phyloP scores from a whole-genome alignment of 768 basidiomycete species.

The Paxillus ammoniavirescens region DNA sequence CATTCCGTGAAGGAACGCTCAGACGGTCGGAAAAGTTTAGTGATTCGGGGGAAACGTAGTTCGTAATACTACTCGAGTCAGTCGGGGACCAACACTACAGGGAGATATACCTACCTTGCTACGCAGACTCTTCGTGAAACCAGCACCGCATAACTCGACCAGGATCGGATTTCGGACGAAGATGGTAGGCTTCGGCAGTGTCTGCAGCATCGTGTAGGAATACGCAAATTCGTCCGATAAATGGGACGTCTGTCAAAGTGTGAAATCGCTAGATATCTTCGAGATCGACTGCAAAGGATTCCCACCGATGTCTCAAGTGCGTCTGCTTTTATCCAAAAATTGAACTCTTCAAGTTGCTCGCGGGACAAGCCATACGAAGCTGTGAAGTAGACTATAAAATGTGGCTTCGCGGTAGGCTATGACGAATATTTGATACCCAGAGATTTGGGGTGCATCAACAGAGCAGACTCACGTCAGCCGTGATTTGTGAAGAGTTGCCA shows the following conservation, averaged over 20 bases:
- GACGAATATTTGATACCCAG: background rate
- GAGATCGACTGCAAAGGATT: background rate
- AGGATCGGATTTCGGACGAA: slow-evolving; percentile 63
- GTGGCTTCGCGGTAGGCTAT: slow-evolving; percentile 48
- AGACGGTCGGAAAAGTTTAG: slow-evolving; percentile 57
- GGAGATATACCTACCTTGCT: slow-evolving; percentile 45
- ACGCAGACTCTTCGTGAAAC: slow-evolving; percentile 68
- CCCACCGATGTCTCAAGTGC: slow-evolving; percentile 23
- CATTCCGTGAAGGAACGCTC: slow-evolving; percentile 70
- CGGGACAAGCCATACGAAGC: slow-evolving; percentile 74
- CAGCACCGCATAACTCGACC: slow-evolving; percentile 76
- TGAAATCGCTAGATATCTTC: background rate
- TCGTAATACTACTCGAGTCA: slow-evolving; percentile 63
- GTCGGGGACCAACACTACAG: background rate
- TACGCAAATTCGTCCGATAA: slow-evolving; percentile 43
- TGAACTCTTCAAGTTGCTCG: slow-evolving; percentile 66
- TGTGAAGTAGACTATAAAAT: slow-evolving; percentile 73
- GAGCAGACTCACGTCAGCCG: slow-evolving; percentile 35
- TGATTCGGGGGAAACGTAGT: slow-evolving; percentile 78
- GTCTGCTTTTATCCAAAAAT: slow-evolving; percentile 52
- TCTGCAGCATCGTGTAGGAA: slow-evolving; percentile 48
- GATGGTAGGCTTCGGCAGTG: slow-evolving; percentile 50
- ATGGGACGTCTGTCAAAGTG: slow-evolving; percentile 1
- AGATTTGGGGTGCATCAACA: background rate
- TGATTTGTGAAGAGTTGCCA: slow-evolving; percentile 45